phyloP scores from a whole-genome alignment of 768 basidiomycete species.

The Termitomyces sp. region DNA sequence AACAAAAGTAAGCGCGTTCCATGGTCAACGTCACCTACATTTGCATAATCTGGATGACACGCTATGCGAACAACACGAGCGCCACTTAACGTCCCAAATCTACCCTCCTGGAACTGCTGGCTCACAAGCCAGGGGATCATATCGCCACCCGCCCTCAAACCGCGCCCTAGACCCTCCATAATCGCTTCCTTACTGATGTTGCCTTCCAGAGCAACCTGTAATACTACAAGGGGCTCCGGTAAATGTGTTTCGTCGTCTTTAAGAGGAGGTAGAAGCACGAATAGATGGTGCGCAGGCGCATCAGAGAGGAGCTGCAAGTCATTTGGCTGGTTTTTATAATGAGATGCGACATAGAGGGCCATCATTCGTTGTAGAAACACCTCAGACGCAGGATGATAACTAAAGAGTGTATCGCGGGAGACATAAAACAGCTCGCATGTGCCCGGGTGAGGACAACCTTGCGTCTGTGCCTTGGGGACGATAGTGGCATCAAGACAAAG shows the following conservation, averaged over 20 bases:
- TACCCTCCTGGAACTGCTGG: slow-evolving; percentile 93
- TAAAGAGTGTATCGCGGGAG: slow-evolving; percentile 93
- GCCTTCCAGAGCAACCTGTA: slow-evolving; percentile 96
- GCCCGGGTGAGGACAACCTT: slow-evolving; percentile 93
- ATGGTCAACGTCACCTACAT: slow-evolving; percentile 44
- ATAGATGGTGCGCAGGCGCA: slow-evolving; percentile 95
- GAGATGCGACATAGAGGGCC: slow-evolving; percentile 94
- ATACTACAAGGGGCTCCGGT: slow-evolving; percentile 92
- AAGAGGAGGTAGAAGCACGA: slow-evolving; percentile 91
- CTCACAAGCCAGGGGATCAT: slow-evolving; percentile 97
- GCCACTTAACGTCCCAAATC: slow-evolving; percentile 89
- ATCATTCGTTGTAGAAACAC: slow-evolving; percentile 98
- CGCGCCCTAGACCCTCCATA: slow-evolving; percentile 80
- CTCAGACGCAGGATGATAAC: slow-evolving; percentile 96
- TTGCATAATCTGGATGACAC: slow-evolving; percentile 92
- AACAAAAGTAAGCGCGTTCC: not conserved
- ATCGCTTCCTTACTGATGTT: slow-evolving; percentile 84
- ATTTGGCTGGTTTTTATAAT: slow-evolving; percentile 99
- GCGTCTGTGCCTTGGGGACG: slow-evolving; percentile 36
- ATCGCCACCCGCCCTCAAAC: slow-evolving; percentile 86
- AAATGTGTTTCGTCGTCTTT: slow-evolving; percentile 87
- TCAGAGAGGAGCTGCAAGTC: slow-evolving; percentile 97
- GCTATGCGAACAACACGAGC: slow-evolving; percentile 91
- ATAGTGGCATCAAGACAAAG: slow-evolving; percentile 88
- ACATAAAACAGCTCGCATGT: slow-evolving; percentile 95